A percentile compares a stretch with the other conserved stretches of the same genome.
phyloP scores from a whole-genome alignment of 495 filamentous ascomycete species.

The Echria macrotheca region DNA sequence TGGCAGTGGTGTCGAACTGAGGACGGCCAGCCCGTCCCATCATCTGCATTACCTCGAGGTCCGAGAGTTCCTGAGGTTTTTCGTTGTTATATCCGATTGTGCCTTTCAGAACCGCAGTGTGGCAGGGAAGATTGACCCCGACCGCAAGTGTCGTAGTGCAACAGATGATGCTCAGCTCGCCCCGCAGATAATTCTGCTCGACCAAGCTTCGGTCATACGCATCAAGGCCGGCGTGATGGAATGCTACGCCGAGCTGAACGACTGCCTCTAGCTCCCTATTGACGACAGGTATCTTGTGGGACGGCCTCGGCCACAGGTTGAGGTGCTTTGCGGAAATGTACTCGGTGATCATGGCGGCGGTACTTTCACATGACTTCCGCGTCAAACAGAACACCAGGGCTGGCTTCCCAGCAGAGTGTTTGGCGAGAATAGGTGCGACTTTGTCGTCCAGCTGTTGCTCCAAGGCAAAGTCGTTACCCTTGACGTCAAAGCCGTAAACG shows the following conservation, averaged over 20 bases:
- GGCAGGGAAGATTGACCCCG: conserved; percentile 88
- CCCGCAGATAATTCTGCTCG: conserved; percentile 68
- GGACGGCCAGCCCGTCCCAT: conserved; percentile 87
- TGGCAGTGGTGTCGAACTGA: conserved; percentile 82
- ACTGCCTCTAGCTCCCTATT: conserved; percentile 61
- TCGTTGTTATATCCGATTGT: conserved; percentile 66
- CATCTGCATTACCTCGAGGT: conserved; percentile 98
- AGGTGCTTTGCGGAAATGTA: conserved; percentile 57
- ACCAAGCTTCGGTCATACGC: conserved; percentile 61
- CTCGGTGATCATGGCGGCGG: conserved; percentile 67
- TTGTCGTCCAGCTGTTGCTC: conserved; percentile 74
- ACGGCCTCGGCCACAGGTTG: conserved; percentile 64
- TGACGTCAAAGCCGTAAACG: conserved; percentile 66
- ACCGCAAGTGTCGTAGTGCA: conserved; percentile 94
- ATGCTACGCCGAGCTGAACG: conserved; percentile 70
- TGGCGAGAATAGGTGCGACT: conserved; percentile 67
- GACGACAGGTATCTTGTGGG: conserved; percentile 44
- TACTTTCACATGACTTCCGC: conserved; percentile 66
- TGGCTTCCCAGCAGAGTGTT: conserved; percentile 73
- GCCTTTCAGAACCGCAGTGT: conserved; percentile 89
- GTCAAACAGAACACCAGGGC: conserved; percentile 94
- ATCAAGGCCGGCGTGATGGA: conserved; percentile 88
- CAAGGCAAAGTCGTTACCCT: conserved; percentile 78
- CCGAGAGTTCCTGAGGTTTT: conserved; percentile 69
- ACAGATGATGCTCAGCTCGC: conserved; percentile 81